Percentiles rank a stretch among this genome's conserved stretches.
Conservation (phyloP, 1,139 yeast species). For the Candida albicans region DNA sequence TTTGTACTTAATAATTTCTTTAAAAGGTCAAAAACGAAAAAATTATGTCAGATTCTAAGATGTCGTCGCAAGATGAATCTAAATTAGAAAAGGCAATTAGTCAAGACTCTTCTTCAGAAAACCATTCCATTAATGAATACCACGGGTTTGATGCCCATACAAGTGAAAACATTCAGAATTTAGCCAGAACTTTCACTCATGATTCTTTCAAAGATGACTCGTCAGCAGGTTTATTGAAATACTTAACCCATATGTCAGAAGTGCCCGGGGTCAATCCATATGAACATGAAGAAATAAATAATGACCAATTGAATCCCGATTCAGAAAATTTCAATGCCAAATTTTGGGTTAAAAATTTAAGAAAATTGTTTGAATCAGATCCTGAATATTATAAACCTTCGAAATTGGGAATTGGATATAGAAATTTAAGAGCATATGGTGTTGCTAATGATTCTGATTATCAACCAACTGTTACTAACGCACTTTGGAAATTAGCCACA, state of each 20-base stretch:
- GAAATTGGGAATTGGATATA: constrained; percentile 67
- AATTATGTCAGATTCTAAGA: neutral
- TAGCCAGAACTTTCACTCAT: constrained; percentile 34
- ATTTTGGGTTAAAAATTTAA: constrained; percentile 73
- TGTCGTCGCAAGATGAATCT: constrained; percentile 1
- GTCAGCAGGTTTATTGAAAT: constrained; percentile 19
- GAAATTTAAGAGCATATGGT: constrained; percentile 70
- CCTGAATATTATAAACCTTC: constrained; percentile 66
- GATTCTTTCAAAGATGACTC: constrained; percentile 22
- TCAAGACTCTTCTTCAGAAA: constrained; percentile 1
- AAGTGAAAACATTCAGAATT: constrained; percentile 22
- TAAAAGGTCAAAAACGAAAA: too few species aligned
- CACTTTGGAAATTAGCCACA: constrained; percentile 25
- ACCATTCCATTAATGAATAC: neutral
- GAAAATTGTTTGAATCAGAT: constrained; percentile 49
- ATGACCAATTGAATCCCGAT: constrained; percentile 13
- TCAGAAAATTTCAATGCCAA: constrained; percentile 23
- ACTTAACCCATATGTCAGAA: constrained; percentile 50
- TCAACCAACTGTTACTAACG: constrained; percentile 68
- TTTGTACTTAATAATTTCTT: neutral
- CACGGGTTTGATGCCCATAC: constrained; percentile 2
- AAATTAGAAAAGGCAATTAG: neutral
- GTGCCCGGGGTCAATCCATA: constrained; percentile 52
- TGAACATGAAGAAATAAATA: constrained; percentile 8
- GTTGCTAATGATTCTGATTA: constrained; percentile 77